phyloP scores from a whole-genome alignment of 148 eudicot genomes.

The Polygonum aviculare region DNA sequence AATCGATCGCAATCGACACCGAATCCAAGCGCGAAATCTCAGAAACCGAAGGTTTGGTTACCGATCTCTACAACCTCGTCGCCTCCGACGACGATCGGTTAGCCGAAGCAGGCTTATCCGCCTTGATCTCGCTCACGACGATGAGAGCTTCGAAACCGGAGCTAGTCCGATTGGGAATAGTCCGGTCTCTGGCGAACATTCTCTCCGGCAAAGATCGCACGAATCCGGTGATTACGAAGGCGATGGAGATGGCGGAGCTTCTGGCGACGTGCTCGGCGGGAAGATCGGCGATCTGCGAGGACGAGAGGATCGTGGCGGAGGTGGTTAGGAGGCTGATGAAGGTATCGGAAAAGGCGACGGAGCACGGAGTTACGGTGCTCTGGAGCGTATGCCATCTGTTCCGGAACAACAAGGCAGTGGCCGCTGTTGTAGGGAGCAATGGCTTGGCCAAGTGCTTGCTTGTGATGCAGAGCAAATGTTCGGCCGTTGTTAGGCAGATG shows the following conservation, averaged over 20 bases:
- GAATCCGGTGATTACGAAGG: slow-evolving; percentile 12
- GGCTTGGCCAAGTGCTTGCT: slow-evolving; percentile 59
- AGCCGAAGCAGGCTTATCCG: slow-evolving; percentile 37
- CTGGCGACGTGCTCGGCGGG: slow-evolving; percentile 51
- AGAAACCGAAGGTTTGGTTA: slow-evolving; percentile 21
- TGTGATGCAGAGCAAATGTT: slow-evolving; percentile 67
- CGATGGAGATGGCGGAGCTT: slow-evolving; percentile 33
- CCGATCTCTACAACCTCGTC: slow-evolving; percentile 22
- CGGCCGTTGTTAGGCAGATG: slow-evolving; percentile 46
- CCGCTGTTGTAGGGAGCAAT: slow-evolving; percentile 25
- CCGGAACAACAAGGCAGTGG: slow-evolving; percentile 43
- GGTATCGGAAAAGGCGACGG: slow-evolving; percentile 45
- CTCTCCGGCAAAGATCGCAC: slow-evolving; percentile 19
- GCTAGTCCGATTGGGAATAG: slow-evolving; percentile 37
- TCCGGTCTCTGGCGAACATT: slow-evolving; percentile 24
- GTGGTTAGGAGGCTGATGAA: slow-evolving; percentile 49
- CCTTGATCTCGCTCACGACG: slow-evolving; percentile 28
- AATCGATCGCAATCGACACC: slow-evolving; percentile 21
- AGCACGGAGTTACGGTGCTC: slow-evolving; percentile 55
- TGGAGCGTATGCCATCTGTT: slow-evolving; percentile 62
- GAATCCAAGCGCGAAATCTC: slow-evolving; percentile 27
- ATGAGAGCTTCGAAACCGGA: slow-evolving; percentile 32
- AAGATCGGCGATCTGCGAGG: slow-evolving; percentile 38
- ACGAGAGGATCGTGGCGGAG: slow-evolving; percentile 30
- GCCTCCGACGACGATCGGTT: slow-evolving; percentile 20